Conservation (phyloP, 148 eudicot species). For the Camellia japonica region DNA sequence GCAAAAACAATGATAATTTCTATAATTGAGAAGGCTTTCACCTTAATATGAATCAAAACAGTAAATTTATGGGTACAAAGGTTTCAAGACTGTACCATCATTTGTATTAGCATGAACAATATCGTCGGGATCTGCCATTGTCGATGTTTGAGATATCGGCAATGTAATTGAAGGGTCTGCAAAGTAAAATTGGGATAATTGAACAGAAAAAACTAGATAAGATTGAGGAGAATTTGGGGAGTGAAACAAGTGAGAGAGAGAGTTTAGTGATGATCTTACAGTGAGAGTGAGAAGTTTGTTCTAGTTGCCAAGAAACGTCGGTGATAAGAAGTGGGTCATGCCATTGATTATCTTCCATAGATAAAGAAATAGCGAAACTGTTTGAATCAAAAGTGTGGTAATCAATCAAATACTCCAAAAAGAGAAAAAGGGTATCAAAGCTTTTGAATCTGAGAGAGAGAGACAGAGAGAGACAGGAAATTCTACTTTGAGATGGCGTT, state of each 20-base stretch:
- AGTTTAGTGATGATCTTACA: conserved; percentile 22
- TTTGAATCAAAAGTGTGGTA: conserved; percentile 25
- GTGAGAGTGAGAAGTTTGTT: conserved; percentile 24
- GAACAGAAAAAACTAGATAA: not conserved
- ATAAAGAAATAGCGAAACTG: conserved; percentile 22
- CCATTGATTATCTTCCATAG: conserved; percentile 64
- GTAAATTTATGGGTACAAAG: not conserved
- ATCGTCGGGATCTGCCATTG: conserved; percentile 29
- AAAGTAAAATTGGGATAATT: conserved; percentile 8
- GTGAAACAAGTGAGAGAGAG: not conserved
- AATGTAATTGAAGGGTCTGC: conserved; percentile 19
- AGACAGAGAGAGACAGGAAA: conserved; percentile 12
- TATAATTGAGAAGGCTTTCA: conserved; percentile 1
- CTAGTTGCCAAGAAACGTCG: conserved; percentile 59
- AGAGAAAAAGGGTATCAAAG: not conserved
- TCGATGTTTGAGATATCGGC: conserved; percentile 21
- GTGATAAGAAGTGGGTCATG: conserved; percentile 85
- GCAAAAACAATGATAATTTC: not conserved
- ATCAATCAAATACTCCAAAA: conserved; percentile 13
- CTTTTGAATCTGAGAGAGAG: conserved; percentile 12
- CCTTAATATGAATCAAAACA: not conserved
- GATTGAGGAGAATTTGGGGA: not conserved
- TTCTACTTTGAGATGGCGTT: conserved; percentile 22
- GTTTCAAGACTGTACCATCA: conserved; percentile 24
- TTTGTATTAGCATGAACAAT: conserved; percentile 11